Base-by-base conservation (phyloP, 768 basidiomycete species). In the Cyclocybe aegerita region DNA sequence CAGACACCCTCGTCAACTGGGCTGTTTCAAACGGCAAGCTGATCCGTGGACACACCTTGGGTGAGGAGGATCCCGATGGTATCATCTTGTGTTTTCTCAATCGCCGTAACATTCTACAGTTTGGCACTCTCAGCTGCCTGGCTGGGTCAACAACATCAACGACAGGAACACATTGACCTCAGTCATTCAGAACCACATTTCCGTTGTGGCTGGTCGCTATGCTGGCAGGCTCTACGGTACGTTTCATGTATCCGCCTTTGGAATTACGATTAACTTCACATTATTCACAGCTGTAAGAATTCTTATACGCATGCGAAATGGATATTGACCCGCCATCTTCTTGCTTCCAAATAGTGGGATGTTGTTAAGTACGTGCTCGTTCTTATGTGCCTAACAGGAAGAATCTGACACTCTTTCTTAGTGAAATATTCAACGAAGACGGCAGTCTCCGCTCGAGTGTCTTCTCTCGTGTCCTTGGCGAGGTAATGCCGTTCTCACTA, bases 381-480 rank as follows among this genome's bases (percentile, higher is more conserved):
- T 46, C 53, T 61, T 38, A 16, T 9, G 2, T 14, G 7, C 14
- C 31, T 7, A 7, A 9, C 15, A 60, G 58, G 36, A 49, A 67
- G 36, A 64, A 62, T 55, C 9, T 51, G 30, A 7, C 33, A 12
- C 23, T 1, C 40, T 17, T 7, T 23, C 23, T 23, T 39, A 74
- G 73, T 49, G 78, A 80, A 62, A 76, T 76, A 46, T 70, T 81
- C 60, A 78, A 79, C 62, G 79, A 80, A 52, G 73, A 79, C 55
- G 78, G 79, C 39, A 69, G 67, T 44, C 57, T 79, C 46, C 70
- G 75, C 29, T 70, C 67, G 31, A 73, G 73, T 50, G 74, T 80
- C 38, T 80, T 78, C 66, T 75, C 59, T 46, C 73, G 74, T 49
- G 74, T 78, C 35, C 65, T 81, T n/a, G 77, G 78, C 50, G 70